These are phyloP conservation scores for Aristolochia fimbriata DNA, from an alignment of 164 flowering plant species.

Conservation along the genomic window DNA sequence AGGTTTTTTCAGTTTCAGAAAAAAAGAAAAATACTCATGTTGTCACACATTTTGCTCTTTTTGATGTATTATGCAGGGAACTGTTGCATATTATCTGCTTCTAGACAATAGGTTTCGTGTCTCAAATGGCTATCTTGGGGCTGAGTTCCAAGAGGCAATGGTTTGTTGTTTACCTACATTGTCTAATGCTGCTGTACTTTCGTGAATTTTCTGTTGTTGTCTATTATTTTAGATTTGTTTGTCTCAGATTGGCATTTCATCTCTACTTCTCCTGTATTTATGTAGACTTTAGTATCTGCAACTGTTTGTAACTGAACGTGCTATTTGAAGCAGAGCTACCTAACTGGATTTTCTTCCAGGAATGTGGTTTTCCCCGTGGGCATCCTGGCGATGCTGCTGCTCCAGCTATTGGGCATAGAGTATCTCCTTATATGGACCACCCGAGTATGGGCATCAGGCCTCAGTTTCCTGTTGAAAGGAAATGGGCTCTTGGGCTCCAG, in stretches of 20 bases:
- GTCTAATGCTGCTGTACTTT: background rate
- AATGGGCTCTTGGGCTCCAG: slow-evolving; percentile 99
- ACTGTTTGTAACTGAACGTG: background rate
- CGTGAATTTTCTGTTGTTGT: background rate
- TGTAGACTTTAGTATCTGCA: background rate
- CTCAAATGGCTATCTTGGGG: slow-evolving; percentile 89
- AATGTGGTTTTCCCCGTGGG: slow-evolving; percentile 34
- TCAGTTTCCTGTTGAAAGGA: slow-evolving; percentile 58
- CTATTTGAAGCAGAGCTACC: background rate
- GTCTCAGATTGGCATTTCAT: background rate
- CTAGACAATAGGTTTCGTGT: slow-evolving; percentile 80
- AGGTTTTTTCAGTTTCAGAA: background rate
- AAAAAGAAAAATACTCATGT: no score
- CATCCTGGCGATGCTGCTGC: slow-evolving; percentile 36
- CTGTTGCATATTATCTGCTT: slow-evolving; percentile 87
- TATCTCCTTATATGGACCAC: slow-evolving; percentile 57
- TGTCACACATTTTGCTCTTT: background rate
- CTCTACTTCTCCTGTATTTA: background rate
- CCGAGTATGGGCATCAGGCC: slow-evolving; percentile 51
- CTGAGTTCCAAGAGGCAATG: slow-evolving; percentile 85
- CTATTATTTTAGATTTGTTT: background rate
- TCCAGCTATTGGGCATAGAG: slow-evolving; percentile 33
- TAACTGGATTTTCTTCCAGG: slow-evolving; percentile 21
- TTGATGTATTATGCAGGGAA: slow-evolving; percentile 43
- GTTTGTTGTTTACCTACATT: slow-evolving; percentile 21